Conservation (phyloP, 352 stramenopile species). For the Phytophthora pini region DNA sequence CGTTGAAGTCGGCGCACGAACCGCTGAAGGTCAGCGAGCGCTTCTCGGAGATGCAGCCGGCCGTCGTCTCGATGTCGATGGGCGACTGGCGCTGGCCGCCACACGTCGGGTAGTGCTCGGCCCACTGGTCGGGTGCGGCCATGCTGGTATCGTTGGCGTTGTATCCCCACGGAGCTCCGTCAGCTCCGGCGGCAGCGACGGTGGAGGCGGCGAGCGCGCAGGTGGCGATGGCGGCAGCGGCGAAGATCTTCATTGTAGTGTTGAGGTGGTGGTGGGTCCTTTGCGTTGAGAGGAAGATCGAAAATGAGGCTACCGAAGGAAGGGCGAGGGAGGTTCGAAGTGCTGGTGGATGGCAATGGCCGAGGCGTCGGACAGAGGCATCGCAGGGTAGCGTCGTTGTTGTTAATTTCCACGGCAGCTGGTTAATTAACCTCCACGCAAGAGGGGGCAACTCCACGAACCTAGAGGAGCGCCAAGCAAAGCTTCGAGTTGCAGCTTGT, state of each 20-base stretch:
- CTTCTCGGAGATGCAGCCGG: conserved; percentile 11
- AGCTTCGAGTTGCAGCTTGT: neutral
- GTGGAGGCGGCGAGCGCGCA: conserved; percentile 12
- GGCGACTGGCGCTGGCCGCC: conserved; percentile 42
- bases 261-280: neutral
- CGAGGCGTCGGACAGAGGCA: conserved; percentile 3
- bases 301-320: conserved; percentile 5
- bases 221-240: neutral
- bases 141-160: conserved; percentile 13
- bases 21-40: conserved; percentile 34
- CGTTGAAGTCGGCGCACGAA: conserved; percentile 30
- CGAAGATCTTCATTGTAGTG: conserved; percentile 18
- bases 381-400: neutral
- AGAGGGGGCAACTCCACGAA: no score
- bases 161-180: conserved; percentile 36
- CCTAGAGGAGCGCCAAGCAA: no score
- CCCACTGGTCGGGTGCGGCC: conserved; percentile 2
- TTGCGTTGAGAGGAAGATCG: conserved; percentile 10
- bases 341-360: neutral
- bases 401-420: neutral
- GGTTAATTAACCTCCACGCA: neutral
- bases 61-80: conserved; percentile 36
- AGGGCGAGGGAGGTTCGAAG: no score
- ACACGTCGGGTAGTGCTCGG: conserved; percentile 16
- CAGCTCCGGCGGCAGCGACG: conserved; percentile 1